Base-by-base conservation (phyloP, 2,329 filamentous ascomycete genomes). In the Colletotrichum eremochloae region DNA sequence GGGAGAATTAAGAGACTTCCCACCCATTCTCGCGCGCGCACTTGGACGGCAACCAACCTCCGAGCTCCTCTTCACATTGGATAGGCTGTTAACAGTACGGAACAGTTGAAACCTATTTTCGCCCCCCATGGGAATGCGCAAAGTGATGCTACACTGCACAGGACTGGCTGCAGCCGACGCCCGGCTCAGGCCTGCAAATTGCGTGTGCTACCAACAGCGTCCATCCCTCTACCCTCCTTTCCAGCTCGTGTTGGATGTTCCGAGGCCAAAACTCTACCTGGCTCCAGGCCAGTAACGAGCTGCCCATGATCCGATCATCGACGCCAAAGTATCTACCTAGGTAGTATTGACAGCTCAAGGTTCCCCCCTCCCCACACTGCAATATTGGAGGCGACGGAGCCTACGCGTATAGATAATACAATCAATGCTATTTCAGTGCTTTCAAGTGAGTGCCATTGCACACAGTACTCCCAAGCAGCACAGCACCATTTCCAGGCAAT, bases 171-270 rank as follows among this genome's bases (percentile, higher is more conserved):
- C 55, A 36, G 44, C 40, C 48, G 55, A 56, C 44, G 63, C 62
- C 52, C 46, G 66, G 24, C 65, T 61, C 66, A 64, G 14, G 70
- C 66, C 70, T 61, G 24, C 46, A 31, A 56, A 50, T 64, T 72
- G 66, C 70, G 70, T 72, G 46, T 33, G 60, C 70, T 56, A 20
- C 70, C 70, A 64, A 70, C 70, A 69, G 61, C 60, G 53, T 60
- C 46, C 66, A 72, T 69, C 70, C 70, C 60, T 70, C 57, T 58
- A 71, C 71, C 71, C 67, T 67, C 71, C 67, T 71, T 73, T 73
- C 42, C 67, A 66, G 48, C 71, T 73, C 71, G 71, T 73, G 67
- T 73, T 71, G 50, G 29, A 71, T 71, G 44, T 55, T 56, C 40
- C 33, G 36, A 60, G 48, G 67, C 60, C 61, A 48, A 67, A 60